Conservation (phyloP, 495 filamentous ascomycete genomes). For the Monascus purpureus region DNA sequence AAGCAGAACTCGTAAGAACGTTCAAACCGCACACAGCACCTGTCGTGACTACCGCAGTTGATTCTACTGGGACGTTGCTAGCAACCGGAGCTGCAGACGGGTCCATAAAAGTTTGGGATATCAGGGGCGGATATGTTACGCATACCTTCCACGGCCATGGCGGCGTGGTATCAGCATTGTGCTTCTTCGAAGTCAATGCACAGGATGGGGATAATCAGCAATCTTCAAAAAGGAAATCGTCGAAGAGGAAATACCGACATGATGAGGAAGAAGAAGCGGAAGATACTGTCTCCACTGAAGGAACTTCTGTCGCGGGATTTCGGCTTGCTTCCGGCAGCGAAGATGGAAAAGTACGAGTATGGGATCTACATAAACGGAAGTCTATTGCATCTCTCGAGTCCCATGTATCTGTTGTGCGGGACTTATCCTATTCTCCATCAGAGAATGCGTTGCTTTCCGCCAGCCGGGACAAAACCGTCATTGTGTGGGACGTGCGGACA, state of each 20-base stretch:
- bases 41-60: constrained; percentile 68
- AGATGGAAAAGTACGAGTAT: constrained; percentile 82
- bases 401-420: constrained; percentile 83
- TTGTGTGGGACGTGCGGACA: constrained; percentile 70
- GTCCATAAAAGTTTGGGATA: constrained; percentile 92
- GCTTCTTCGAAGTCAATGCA: constrained; percentile 65
- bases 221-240: constrained; percentile 25
- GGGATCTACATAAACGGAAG: constrained; percentile 75
- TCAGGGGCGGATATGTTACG: constrained; percentile 76
- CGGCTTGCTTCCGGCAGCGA: constrained; percentile 82
- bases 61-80: constrained; percentile 75
- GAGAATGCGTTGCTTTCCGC: constrained; percentile 71
- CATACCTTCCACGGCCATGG: constrained; percentile 90
- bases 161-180: constrained; percentile 76
- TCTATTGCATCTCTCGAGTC: constrained; percentile 69
- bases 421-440: constrained; percentile 60
- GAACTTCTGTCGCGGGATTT: constrained; percentile 41
- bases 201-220: constrained; percentile 19
- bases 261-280: constrained; percentile 30
- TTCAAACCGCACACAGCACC: constrained; percentile 85
- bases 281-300: constrained; percentile 19
- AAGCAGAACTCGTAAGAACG: constrained; percentile 56
- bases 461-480: constrained; percentile 87
- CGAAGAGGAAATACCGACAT: constrained; percentile 25
- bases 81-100: constrained; percentile 90